Base-by-base conservation (phyloP, 1,139 yeast species). In the Geotrichum reessii region DNA sequence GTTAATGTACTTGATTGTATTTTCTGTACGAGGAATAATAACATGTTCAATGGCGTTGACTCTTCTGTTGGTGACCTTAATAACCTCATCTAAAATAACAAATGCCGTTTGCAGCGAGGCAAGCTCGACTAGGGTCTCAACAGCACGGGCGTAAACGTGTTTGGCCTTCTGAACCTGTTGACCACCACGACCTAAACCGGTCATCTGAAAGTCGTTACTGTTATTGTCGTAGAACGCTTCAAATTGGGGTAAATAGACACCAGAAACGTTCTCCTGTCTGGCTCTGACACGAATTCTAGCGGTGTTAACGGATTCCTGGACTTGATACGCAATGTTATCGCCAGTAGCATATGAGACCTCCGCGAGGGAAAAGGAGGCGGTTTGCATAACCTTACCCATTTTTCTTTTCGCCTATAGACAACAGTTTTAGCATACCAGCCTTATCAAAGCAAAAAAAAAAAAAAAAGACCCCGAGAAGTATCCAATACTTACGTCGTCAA, bases 11-110 rank as follows among this genome's bases (percentile, higher is more conserved):
- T 87, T 82, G 69, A 93, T 93, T 42, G 99, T 93, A 74, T 93
- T 93, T 74, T 93, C 97, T 1, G 98, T 92, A 74, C 98, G 83
- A 63, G 99, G 99, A 62, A 93, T 93, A 69, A 93, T 92, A 56
- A 93, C 98, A 72, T 93, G 98, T 77, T 93, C 99, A 76, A 93
- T 93, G 65, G 99, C 98, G 74, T 93, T 93, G 68, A 93, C 99
- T 81, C 99, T 87, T 77, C 99, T 84, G 75, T 93, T 93, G 60
- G 99, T 93, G 58, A 93, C 97, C 75, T 93, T 93, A 73, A 93
- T 93, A 61, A 93, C 99, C 73, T 93, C 99, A 75, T 93, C 99
- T 71, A 93, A 81, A 66, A 93, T 92, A 62, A 93, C 90, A 72
- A 93, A 93, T 4, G 98, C 98, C 2, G 99, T 93, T 88, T 75